Conservation (phyloP, 148 eudicot species). For the Mesembryanthemum crystallinum region DNA sequence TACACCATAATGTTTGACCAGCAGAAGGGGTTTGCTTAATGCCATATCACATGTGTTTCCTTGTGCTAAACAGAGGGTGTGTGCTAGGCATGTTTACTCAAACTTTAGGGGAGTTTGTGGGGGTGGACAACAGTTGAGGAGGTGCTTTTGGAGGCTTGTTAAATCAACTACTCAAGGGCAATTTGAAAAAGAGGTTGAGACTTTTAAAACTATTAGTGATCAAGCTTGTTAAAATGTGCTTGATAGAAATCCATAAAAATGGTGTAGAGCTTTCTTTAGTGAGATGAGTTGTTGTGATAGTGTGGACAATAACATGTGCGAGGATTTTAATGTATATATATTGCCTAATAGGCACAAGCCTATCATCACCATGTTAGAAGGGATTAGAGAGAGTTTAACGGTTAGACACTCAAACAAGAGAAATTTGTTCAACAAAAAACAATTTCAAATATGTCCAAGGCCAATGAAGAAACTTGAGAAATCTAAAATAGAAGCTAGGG, state of each 20-base stretch:
- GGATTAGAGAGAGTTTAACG: background rate
- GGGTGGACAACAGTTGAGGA: background rate
- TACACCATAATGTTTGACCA: slow-evolving; percentile 4
- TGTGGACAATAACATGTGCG: background rate
- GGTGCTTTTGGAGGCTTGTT: background rate
- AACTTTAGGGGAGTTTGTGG: slow-evolving; percentile 1
- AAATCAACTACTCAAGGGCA: no score
- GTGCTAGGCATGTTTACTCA: slow-evolving; percentile 7
- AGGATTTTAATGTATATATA: background rate
- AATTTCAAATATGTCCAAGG: background rate
- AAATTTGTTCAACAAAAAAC: no score
- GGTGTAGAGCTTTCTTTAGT: background rate
- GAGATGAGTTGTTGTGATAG: background rate
- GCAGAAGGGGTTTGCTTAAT: slow-evolving; percentile 11
- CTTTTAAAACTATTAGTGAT: no score
- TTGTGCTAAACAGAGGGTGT: background rate
- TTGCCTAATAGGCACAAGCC: background rate
- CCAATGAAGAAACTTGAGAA: background rate
- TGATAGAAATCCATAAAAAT: background rate
- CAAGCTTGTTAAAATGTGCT: no score
- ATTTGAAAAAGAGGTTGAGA: no score
- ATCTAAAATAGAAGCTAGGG: background rate
- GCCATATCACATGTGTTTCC: background rate
- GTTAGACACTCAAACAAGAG: background rate
- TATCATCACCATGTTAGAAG: background rate